Evolutionary conservation across 2,329 filamentous ascomycete species (phyloP).

Genomic region (Hypoxylon sp.): DNA sequence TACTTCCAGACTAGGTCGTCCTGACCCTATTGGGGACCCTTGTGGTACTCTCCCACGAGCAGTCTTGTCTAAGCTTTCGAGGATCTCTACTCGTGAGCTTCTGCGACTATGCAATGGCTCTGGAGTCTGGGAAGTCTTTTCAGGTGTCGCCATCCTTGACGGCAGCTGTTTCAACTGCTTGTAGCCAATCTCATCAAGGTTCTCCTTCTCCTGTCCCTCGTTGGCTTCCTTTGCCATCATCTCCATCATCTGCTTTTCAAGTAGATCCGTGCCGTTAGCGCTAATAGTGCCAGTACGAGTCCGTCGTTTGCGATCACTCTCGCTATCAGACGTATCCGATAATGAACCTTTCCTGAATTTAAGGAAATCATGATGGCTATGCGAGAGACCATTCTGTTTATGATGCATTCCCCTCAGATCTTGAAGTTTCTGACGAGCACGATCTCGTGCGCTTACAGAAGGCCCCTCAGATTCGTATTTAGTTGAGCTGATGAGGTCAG

Average conservation of each 20-base stretch:
- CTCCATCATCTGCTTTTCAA: constrained; percentile 75
- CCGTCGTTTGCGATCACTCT: constrained; percentile 62
- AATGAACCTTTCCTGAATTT: constrained; percentile 67
- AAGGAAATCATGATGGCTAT: constrained; percentile 68
- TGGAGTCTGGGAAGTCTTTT: constrained; percentile 36
- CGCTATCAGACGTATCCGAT: constrained; percentile 74
- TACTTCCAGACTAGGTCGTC: constrained; percentile 66
- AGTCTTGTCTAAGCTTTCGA: constrained; percentile 41
- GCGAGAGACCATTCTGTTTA: constrained; percentile 65
- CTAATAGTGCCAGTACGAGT: constrained; percentile 64
- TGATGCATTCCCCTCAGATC: constrained; percentile 70
- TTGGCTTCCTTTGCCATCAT: constrained; percentile 70
- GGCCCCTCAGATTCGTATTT: constrained; percentile 60
- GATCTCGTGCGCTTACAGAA: constrained; percentile 69
- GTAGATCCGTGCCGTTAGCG: constrained; percentile 66
- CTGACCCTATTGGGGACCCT: constrained; percentile 54
- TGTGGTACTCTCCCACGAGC: constrained; percentile 42
- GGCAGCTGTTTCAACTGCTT: constrained; percentile 55
- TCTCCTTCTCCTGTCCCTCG: constrained; percentile 58
- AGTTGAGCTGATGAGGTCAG: constrained; percentile 33
- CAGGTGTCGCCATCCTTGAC: constrained; percentile 53
- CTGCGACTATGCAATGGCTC: constrained; percentile 37
- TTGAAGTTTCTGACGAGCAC: constrained; percentile 73
- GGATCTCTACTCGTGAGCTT: constrained; percentile 44
- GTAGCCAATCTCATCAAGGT: constrained; percentile 52